phyloP scores from a whole-genome alignment of 306 rosid species.

The Cotoneaster glaucophyllus region DNA sequence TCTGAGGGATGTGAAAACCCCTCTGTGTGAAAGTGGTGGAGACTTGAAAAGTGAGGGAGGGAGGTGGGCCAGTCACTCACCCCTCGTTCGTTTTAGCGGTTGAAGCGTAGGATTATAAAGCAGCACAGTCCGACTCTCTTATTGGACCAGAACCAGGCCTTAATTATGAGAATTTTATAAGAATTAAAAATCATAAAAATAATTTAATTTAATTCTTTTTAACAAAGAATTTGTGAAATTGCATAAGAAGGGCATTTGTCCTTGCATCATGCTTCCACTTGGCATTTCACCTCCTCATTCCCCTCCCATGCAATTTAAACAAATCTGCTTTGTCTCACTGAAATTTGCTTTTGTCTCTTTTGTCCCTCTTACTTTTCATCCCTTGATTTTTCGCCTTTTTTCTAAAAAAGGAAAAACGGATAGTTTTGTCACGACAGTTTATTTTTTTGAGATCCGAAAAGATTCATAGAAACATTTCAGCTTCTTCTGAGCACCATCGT shows the following conservation, averaged over 20 bases:
- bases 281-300: not conserved
- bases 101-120: conserved; percentile 3
- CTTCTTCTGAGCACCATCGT: rapidly evolving
- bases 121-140: no score
- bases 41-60: not conserved
- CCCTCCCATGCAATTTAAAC: not conserved
- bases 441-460: rapidly evolving
- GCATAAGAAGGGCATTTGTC: not conserved
- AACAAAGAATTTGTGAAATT: not conserved
- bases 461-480: no score
- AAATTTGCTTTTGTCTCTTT: not conserved
- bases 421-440: rapidly evolving
- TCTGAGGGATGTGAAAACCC: not conserved
- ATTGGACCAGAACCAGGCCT: no score
- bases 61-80: not conserved
- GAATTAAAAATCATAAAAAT: no score
- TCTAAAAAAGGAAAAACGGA: no score
- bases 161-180: no score
- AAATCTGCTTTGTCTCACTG: not conserved
- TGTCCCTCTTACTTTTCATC: not conserved
- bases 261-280: not conserved
- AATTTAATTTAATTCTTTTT: no score
- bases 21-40: not conserved
- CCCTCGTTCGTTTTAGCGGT: conserved; percentile 28
- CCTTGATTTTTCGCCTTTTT: no score